Conservation (phyloP, 345 rosid genomes). For the Syzygium jambos region DNA sequence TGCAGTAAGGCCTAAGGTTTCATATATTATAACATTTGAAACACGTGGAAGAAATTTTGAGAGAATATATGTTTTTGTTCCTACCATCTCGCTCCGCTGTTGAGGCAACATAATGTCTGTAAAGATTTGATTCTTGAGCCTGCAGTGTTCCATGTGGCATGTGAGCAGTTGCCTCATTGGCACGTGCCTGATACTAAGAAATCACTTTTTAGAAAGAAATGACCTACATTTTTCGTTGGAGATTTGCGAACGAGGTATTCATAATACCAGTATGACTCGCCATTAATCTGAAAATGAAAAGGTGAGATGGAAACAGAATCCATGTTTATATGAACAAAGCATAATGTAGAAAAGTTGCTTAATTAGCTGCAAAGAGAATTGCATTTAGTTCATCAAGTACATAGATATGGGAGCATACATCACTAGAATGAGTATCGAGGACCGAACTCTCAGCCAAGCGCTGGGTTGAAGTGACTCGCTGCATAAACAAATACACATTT, state of each 20-base stretch:
- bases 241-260: constrained; percentile 92
- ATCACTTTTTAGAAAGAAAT: background rate
- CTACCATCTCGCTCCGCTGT: constrained; percentile 91
- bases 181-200: background rate
- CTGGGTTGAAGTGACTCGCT: constrained; percentile 94
- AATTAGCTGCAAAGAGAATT: background rate
- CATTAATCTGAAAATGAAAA: constrained; percentile 49
- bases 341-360: background rate
- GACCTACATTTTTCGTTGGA: constrained; percentile 58
- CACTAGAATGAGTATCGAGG: constrained; percentile 63
- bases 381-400: background rate
- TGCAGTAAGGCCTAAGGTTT: background rate
- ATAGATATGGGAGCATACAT: constrained; percentile 32
- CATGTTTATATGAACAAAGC: background rate
- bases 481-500: constrained; percentile 9
- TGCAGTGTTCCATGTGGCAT: constrained; percentile 15
- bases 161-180: constrained; percentile 1
- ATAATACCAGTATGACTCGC: constrained; percentile 79
- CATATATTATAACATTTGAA: background rate
- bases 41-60: background rate
- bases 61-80: constrained; percentile 1
- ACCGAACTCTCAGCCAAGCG: constrained; percentile 84
- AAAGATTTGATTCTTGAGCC: constrained; percentile 78
- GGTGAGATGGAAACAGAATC: background rate
- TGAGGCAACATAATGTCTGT: constrained; percentile 68